Percentiles rank a stretch among this genome's conserved stretches.
Conservation (phyloP, 2,329 filamentous ascomycete genomes). For the Neonectria sp. region DNA sequence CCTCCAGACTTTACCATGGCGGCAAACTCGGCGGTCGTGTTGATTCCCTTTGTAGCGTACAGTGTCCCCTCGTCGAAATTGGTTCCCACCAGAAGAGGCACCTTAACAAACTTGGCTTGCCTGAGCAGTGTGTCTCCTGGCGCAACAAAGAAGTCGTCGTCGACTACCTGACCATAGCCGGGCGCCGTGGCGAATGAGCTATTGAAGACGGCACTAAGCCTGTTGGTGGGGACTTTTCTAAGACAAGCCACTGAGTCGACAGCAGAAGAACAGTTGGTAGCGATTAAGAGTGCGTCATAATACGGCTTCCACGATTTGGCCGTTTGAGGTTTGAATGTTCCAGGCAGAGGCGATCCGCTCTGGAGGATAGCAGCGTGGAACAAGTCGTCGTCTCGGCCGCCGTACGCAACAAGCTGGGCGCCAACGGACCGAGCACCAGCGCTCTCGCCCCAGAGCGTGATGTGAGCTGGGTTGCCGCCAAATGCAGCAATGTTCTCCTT, state of each 20-base stretch:
- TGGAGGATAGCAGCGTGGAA: slow-evolving; percentile 65
- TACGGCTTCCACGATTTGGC: not conserved
- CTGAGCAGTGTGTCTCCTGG: slow-evolving; percentile 3
- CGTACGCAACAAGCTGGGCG: slow-evolving; percentile 63
- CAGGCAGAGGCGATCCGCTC: slow-evolving; percentile 52
- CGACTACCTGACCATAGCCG: slow-evolving; percentile 27
- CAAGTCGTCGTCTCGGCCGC: slow-evolving; percentile 60
- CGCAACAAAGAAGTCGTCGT: slow-evolving; percentile 30
- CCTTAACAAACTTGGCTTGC: slow-evolving; percentile 32
- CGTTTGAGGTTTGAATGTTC: not conserved
- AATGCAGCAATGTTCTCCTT: slow-evolving; percentile 54
- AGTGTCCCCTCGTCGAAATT: slow-evolving; percentile 33
- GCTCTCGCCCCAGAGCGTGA: slow-evolving; percentile 52
- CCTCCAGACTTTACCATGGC: slow-evolving; percentile 4
- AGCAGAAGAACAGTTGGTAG: slow-evolving; percentile 16
- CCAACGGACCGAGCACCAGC: slow-evolving; percentile 62
- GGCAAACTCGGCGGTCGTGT: slow-evolving; percentile 23
- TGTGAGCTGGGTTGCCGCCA: slow-evolving; percentile 47
- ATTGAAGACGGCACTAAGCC: slow-evolving; percentile 27
- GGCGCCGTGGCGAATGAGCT: slow-evolving; percentile 12
- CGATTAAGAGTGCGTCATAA: slow-evolving; percentile 19
- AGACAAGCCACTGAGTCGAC: slow-evolving; percentile 16
- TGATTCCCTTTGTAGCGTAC: slow-evolving; percentile 27
- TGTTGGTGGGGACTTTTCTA: slow-evolving; percentile 9
- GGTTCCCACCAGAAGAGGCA: slow-evolving; percentile 30